Base-by-base conservation (phyloP, 805 yeast species). In the Ogataea wickerhamii region DNA sequence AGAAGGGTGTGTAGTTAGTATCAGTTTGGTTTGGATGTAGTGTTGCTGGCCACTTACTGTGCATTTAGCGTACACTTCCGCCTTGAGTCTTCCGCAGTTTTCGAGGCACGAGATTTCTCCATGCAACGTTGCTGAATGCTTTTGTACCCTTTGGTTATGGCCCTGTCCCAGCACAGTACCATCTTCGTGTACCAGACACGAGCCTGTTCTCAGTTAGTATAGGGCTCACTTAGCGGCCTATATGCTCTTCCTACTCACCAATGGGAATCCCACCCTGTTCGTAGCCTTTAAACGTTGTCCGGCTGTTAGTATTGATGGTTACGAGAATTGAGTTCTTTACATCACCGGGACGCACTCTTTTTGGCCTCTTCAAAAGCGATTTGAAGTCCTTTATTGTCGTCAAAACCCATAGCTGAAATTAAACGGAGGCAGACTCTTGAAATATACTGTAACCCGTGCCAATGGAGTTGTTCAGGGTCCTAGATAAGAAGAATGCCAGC, bases 241-340 rank as follows among this genome's bases (percentile, higher is more conserved):
- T 8, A 12, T 8, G 25, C 25, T 22, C 11, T 12, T 22, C 7
- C 6, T 29, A 62, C 36, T 28, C 60, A 32, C 72, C 87, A 43
- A 87, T 87, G 4, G 96, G 96, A 18, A 88, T 80, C 33, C 96
- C 97, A n/a, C 95, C 95, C 63, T 88, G 95, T 4, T 63, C 67
- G 52, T 70, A 75, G 33, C 89, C 84, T 78, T 29, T 3, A 14
- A 36, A 4, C 17, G 14, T 5, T 4, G 8, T 17, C 18, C 19
- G 8, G 7, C 21, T 13, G 27, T 32, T 21, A 19, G 27, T 32
- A 21, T 21, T 8, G 12, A 22, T 22, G n/a, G n/a, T n/a, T n/a
- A n/a, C n/a, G n/a, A n/a, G n/a, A n/a, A n/a, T n/a, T n/a, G n/a
- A n/a, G n/a, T n/a, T n/a, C n/a, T n/a, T n/a, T n/a, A n/a, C n/a